These are phyloP conservation scores for Globisporangium rhizosaccharum DNA, from an alignment of 352 stramenopile genomes.

Conservation along the genomic window DNA sequence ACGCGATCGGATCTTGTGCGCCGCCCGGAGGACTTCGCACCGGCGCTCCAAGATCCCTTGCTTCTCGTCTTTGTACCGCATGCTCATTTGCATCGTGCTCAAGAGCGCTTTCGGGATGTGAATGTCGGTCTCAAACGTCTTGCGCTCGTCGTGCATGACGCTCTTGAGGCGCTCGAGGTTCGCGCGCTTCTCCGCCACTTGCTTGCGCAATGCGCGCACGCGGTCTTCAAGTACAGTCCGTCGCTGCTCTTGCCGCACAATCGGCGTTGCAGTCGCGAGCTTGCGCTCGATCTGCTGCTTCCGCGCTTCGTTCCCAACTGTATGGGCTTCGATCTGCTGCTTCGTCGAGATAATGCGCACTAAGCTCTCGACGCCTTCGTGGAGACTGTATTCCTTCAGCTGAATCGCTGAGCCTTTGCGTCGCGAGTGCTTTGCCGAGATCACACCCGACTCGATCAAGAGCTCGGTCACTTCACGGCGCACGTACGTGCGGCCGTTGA, in stretches of 20 bases:
- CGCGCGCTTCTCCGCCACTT: slow-evolving; percentile 54
- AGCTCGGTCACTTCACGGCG: slow-evolving; percentile 66
- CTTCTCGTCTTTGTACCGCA: slow-evolving; percentile 81
- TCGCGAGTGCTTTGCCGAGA: slow-evolving; percentile 57
- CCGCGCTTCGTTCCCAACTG: slow-evolving; percentile 31
- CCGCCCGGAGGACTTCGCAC: slow-evolving; percentile 67
- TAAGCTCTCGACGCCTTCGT: slow-evolving; percentile 66
- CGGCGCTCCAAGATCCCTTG: slow-evolving; percentile 70
- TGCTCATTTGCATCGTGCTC: slow-evolving; percentile 76
- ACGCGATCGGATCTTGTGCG: slow-evolving; percentile 77
- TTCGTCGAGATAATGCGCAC: slow-evolving; percentile 45
- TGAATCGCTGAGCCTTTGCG: slow-evolving; percentile 74
- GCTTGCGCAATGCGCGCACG: slow-evolving; percentile 36
- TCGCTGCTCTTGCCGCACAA: slow-evolving; percentile 44
- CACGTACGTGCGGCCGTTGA: slow-evolving; percentile 58
- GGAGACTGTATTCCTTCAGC: slow-evolving; percentile 72
- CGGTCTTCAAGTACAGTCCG: slow-evolving; percentile 40
- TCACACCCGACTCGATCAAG: slow-evolving; percentile 58
- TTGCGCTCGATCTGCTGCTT: slow-evolving; percentile 50
- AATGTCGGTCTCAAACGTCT: slow-evolving; percentile 75
- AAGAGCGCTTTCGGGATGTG: slow-evolving; percentile 74
- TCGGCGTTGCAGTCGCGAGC: slow-evolving; percentile 30
- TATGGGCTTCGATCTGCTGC: slow-evolving; percentile 44
- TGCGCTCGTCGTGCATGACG: slow-evolving; percentile 71
- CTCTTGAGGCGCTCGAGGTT: slow-evolving; percentile 45